These are phyloP conservation scores for Aureobasidium sp. DNA, from an alignment of 2,329 filamentous ascomycete species.

Conservation along the genomic window DNA sequence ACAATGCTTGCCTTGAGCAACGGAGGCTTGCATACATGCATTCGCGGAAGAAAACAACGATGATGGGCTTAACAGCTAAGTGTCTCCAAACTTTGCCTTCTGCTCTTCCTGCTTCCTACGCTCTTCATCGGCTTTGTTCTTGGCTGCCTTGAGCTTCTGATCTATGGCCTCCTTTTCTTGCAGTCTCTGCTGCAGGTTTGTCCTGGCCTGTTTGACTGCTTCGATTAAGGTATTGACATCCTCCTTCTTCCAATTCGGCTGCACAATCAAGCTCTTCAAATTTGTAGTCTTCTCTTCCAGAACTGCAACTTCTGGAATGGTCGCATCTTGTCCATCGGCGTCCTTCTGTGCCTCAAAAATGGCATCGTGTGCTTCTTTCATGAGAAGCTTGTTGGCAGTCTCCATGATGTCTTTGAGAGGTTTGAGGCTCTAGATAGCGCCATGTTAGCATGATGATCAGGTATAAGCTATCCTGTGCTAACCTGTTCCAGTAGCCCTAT, in stretches of 20 bases:
- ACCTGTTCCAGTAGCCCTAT: conserved; percentile 21
- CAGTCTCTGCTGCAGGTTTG: conserved; percentile 22
- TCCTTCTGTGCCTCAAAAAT: conserved; percentile 31
- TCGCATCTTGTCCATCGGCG: conserved; percentile 21
- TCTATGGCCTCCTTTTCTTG: conserved; percentile 16
- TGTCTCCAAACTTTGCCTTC: conserved; percentile 9
- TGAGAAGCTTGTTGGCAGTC: conserved; percentile 24
- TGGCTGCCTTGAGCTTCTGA: conserved; percentile 16
- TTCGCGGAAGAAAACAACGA: neutral
- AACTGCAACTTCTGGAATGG: conserved; percentile 19
- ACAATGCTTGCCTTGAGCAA: neutral
- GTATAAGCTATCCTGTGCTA: neutral
- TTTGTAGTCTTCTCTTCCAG: conserved; percentile 23
- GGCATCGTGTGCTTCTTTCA: conserved; percentile 30
- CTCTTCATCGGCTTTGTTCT: conserved; percentile 16
- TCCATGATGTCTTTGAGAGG: conserved; percentile 24
- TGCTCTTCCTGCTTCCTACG: conserved; percentile 15
- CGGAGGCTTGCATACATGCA: neutral
- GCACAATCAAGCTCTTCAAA: conserved; percentile 28
- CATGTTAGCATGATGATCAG: neutral
- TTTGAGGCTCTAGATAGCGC: conserved; percentile 15
- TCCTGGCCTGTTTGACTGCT: conserved; percentile 24
- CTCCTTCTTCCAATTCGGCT: conserved; percentile 27
- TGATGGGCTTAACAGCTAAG: neutral
- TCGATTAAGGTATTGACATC: conserved; percentile 27